phyloP scores from a whole-genome alignment of 1,139 yeast species.

The Geotrichum phurueaensis region DNA sequence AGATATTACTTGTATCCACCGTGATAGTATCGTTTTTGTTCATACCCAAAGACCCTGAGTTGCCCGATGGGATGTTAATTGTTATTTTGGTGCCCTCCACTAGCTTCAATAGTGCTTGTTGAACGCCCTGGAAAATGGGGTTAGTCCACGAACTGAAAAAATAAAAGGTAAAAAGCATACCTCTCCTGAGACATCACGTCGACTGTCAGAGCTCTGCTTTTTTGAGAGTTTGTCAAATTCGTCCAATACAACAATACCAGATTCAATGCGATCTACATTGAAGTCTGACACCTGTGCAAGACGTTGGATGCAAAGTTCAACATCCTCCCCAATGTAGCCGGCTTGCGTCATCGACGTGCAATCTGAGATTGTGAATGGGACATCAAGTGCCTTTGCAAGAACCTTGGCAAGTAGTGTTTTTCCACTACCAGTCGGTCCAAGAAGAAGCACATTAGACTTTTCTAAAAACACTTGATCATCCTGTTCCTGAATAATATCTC shows the following conservation, averaged over 20 bases:
- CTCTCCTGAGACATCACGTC: slow-evolving; percentile 52
- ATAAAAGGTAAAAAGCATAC: background rate
- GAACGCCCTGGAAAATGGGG: slow-evolving; percentile 40
- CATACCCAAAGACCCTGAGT: slow-evolving; percentile 25
- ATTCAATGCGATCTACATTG: slow-evolving; percentile 44
- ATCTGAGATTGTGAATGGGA: slow-evolving; percentile 50
- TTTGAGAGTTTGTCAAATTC: slow-evolving; percentile 50
- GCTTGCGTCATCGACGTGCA: slow-evolving; percentile 55
- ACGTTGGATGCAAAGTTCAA: slow-evolving; percentile 47
- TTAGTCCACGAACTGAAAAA: background rate
- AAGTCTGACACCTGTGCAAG: slow-evolving; percentile 44
- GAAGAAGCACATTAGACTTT: slow-evolving; percentile 46
- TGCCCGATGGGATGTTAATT: slow-evolving; percentile 41
- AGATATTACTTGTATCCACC: slow-evolving; percentile 47
- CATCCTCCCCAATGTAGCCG: slow-evolving; percentile 55
- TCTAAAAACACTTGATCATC: slow-evolving; percentile 38
- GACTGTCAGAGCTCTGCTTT: slow-evolving; percentile 40
- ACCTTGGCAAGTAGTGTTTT: slow-evolving; percentile 50
- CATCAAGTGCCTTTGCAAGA: slow-evolving; percentile 44
- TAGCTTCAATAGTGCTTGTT: slow-evolving; percentile 48
- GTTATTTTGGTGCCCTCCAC: slow-evolving; percentile 49
- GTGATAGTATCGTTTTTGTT: slow-evolving; percentile 39
- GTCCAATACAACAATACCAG: slow-evolving; percentile 50
- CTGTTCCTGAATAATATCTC: slow-evolving; percentile 11
- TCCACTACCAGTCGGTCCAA: slow-evolving; percentile 56